Evolutionary conservation across 208 protist genomes (phyloP).

Genomic region (Trypanosoma melophagium): DNA sequence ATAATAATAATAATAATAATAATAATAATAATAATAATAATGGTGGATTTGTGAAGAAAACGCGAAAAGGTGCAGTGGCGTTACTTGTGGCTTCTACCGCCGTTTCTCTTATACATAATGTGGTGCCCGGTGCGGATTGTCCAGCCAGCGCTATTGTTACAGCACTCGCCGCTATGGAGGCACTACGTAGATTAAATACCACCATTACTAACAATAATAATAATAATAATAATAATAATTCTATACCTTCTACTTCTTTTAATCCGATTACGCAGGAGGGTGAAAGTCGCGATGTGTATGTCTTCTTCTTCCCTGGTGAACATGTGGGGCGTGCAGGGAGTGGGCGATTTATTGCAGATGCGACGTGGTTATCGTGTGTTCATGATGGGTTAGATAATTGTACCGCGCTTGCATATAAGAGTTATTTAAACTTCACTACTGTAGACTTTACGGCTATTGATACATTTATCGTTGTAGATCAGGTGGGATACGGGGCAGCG

Average conservation of each 20-base stretch:
- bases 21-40: too few relatives aligned
- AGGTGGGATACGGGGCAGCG: constrained; percentile 23
- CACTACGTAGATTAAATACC: constrained; percentile 19
- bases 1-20: background rate
- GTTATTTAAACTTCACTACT: constrained; percentile 42
- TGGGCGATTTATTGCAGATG: constrained; percentile 32
- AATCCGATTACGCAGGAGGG: too few relatives aligned
- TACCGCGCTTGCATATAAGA: constrained; percentile 27
- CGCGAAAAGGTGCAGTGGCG: constrained; percentile 23
- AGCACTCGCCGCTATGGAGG: constrained; percentile 28
- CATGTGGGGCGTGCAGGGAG: constrained; percentile 33
- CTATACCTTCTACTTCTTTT: background rate
- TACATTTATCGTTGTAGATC: constrained; percentile 39
- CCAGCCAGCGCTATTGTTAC: constrained; percentile 34
- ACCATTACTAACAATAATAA: background rate
- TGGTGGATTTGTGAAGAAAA: constrained; percentile 36
- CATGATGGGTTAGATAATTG: constrained; percentile 17
- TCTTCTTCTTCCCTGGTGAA: constrained; percentile 41
- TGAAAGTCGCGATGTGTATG: constrained; percentile 25
- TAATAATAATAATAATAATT: background rate
- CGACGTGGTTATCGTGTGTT: constrained; percentile 11
- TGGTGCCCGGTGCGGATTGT: constrained; percentile 19
- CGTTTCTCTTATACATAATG: constrained; percentile 22
- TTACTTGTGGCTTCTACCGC: constrained; percentile 28
- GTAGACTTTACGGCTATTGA: constrained; percentile 32